Percentiles rank a stretch among this genome's conserved stretches.
Conservation (phyloP, 768 basidiomycete genomes). For the Dentipellis fragilis region DNA sequence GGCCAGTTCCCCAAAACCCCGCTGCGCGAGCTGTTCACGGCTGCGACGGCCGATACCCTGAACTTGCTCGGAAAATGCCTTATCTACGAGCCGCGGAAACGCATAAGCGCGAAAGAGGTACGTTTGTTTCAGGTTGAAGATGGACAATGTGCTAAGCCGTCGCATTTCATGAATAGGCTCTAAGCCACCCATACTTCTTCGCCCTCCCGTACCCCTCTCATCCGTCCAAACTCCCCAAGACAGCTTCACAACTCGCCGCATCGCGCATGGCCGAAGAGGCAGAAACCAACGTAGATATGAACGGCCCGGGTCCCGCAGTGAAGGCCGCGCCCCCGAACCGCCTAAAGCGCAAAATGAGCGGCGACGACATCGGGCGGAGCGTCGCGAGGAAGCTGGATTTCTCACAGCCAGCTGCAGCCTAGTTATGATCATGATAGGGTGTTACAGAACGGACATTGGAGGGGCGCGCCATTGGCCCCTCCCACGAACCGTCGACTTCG, state of each 20-base stretch:
- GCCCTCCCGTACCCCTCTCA: slow-evolving; percentile 81
- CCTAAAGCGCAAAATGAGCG: slow-evolving; percentile 63
- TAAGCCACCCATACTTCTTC: slow-evolving; percentile 82
- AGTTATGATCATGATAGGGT: too few species aligned
- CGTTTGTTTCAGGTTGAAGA: slow-evolving; percentile 15
- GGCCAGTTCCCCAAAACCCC: slow-evolving; percentile 80
- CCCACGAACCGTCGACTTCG: too few species aligned
- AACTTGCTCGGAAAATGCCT: slow-evolving; percentile 76
- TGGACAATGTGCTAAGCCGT: neutral
- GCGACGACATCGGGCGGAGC: slow-evolving; percentile 37
- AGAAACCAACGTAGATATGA: slow-evolving; percentile 59
- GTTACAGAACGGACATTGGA: too few species aligned
- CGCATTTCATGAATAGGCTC: slow-evolving; percentile 41
- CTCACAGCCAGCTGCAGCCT: neutral
- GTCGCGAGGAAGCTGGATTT: slow-evolving; percentile 71
- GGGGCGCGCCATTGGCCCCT: too few species aligned
- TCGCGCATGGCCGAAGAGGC: slow-evolving; percentile 64
- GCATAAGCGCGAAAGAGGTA: slow-evolving; percentile 75
- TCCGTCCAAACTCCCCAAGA: slow-evolving; percentile 82
- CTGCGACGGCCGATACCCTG: slow-evolving; percentile 76
- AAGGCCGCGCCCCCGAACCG: slow-evolving; percentile 43
- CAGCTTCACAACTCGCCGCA: slow-evolving; percentile 29
- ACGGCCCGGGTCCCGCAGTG: slow-evolving; percentile 37
- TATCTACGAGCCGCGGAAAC: slow-evolving; percentile 74
- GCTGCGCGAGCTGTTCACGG: slow-evolving; percentile 82